phyloP scores from a whole-genome alignment of 1,284 basidiomycete genomes.

The Fistulina hepatica region DNA sequence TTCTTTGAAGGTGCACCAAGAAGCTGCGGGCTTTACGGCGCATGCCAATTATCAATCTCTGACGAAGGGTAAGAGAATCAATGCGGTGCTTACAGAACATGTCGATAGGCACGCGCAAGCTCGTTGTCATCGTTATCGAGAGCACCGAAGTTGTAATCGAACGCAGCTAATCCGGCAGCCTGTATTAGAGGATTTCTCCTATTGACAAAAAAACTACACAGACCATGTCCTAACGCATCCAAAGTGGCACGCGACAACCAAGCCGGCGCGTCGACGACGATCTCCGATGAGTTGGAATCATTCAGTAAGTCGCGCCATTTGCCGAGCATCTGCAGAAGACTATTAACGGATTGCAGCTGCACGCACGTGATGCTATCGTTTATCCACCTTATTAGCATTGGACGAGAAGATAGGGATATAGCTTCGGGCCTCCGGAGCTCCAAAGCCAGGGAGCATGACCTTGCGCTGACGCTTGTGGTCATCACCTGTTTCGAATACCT shows the following conservation, averaged over 20 bases:
- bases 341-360: background rate
- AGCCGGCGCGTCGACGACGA: background rate
- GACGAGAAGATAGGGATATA: slow-evolving; percentile 26
- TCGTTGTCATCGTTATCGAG: slow-evolving; percentile 14
- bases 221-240: background rate
- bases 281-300: background rate
- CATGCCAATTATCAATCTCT: too few species aligned
- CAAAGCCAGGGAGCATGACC: slow-evolving; percentile 29
- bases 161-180: slow-evolving; percentile 11
- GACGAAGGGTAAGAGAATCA: background rate
- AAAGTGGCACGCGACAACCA: background rate
- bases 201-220: background rate
- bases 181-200: slow-evolving; percentile 11
- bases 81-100: slow-evolving; percentile 15
- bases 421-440: slow-evolving; percentile 23
- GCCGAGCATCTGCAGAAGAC: background rate
- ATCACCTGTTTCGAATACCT: slow-evolving; percentile 17
- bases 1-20: too few species aligned
- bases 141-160: slow-evolving; percentile 17
- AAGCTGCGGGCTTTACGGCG: too few species aligned
- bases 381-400: slow-evolving; percentile 27
- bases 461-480: slow-evolving; percentile 27
- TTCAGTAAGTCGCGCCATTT: background rate
- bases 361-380: background rate
- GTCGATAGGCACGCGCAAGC: slow-evolving; percentile 11